These are phyloP conservation scores for Colletotrichum phormii DNA, from an alignment of 2,329 filamentous ascomycete species.

Conservation along the genomic window DNA sequence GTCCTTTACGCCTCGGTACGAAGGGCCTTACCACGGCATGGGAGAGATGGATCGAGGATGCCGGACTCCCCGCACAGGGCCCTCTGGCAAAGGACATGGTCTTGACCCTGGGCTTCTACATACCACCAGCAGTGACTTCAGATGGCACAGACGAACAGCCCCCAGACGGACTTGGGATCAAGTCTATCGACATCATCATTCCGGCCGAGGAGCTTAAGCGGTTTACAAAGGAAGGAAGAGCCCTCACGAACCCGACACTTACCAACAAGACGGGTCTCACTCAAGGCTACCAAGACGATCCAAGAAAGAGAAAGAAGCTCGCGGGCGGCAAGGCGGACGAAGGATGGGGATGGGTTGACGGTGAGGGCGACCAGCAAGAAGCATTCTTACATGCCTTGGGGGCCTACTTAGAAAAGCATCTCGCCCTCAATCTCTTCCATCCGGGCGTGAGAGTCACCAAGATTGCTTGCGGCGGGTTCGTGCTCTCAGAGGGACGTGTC, in stretches of 20 bases:
- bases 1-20: conserved; percentile 61
- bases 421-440: conserved; percentile 67
- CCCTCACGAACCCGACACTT: conserved; percentile 24
- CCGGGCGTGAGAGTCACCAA: conserved; percentile 64
- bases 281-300: conserved; percentile 46
- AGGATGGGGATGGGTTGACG: conserved; percentile 62
- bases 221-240: conserved; percentile 57
- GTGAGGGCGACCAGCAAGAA: conserved; percentile 39
- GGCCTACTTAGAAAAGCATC: conserved; percentile 62
- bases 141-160: conserved; percentile 33
- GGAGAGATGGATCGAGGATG: conserved; percentile 62
- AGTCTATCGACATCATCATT: conserved; percentile 64
- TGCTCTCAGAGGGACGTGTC: conserved; percentile 62
- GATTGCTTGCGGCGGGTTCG: conserved; percentile 67
- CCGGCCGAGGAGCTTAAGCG: conserved; percentile 58
- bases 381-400: conserved; percentile 65
- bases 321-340: conserved; percentile 62
- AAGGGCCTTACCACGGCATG: conserved; percentile 60
- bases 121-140: conserved; percentile 45
- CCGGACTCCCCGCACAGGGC: conserved; percentile 48
- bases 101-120: conserved; percentile 63
- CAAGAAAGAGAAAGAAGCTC: conserved; percentile 55
- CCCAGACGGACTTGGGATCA: conserved; percentile 47
- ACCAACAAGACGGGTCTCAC: conserved; percentile 31
- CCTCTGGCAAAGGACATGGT: conserved; percentile 58